phyloP scores from a whole-genome alignment of 2,329 filamentous ascomycete species.

The Huntiella abstrusa region DNA sequence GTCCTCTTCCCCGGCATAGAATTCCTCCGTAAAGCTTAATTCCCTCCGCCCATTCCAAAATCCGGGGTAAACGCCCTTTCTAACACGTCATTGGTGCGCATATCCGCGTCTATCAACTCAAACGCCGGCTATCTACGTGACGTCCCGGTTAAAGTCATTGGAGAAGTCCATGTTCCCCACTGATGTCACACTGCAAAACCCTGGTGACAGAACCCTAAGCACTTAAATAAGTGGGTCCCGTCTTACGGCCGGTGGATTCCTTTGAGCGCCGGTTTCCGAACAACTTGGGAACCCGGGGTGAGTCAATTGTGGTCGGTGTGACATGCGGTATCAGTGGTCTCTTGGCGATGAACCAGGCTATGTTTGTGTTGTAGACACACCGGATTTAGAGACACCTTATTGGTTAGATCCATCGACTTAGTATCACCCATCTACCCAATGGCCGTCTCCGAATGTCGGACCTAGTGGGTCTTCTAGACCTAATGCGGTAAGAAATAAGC shows the following conservation, averaged over 20 bases:
- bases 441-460: constrained; percentile 2
- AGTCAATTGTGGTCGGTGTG: not conserved
- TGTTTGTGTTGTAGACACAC: not conserved
- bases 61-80: no score
- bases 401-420: not conserved
- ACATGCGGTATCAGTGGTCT: not conserved
- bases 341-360: not conserved
- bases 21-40: no score
- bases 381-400: not conserved
- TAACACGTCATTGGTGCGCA: no score
- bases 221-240: not conserved
- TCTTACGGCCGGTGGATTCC: not conserved
- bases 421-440: not conserved
- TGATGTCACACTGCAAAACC: not conserved
- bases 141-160: no score
- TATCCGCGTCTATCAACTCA: no score
- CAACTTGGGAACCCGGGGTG: not conserved
- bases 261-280: not conserved
- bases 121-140: no score
- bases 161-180: not conserved
- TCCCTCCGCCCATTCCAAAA: no score
- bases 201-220: not conserved
- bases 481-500: not conserved
- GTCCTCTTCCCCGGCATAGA: no score
- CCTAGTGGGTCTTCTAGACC: not conserved